Conservation (phyloP, 768 basidiomycete genomes). For the Pulveroboletus frians region DNA sequence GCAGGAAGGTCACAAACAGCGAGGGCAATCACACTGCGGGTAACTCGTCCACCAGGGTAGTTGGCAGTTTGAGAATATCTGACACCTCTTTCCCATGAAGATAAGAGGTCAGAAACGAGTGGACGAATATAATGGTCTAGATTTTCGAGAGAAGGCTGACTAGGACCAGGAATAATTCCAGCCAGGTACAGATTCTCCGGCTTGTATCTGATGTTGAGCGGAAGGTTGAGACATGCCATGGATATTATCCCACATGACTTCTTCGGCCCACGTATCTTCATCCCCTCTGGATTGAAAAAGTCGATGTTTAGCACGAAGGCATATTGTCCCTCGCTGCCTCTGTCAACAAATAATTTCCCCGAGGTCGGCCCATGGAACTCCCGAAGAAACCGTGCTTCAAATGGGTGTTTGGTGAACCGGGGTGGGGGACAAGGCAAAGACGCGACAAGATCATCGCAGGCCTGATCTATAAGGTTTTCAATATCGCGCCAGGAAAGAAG, state of each 20-base stretch:
- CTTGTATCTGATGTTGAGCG: too few species aligned
- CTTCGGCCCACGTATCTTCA: slow-evolving; percentile 23
- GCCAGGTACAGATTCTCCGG: too few species aligned
- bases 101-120: slow-evolving; percentile 27
- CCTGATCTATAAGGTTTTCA: not conserved
- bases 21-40: slow-evolving; percentile 24
- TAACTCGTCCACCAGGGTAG: slow-evolving; percentile 14
- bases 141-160: too few species aligned
- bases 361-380: slow-evolving; percentile 24
- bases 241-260: slow-evolving; percentile 19
- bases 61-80: slow-evolving; percentile 14
- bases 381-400: slow-evolving; percentile 25
- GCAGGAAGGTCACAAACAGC: slow-evolving; percentile 31
- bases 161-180: too few species aligned
- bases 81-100: slow-evolving; percentile 30
- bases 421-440: not conserved
- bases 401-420: not conserved
- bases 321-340: slow-evolving; percentile 22
- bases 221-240: slow-evolving; percentile 26
- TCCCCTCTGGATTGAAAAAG: slow-evolving; percentile 33
- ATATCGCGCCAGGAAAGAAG: not conserved
- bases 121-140: too few species aligned
- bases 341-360: slow-evolving; percentile 6
- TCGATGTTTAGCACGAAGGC: slow-evolving; percentile 32
- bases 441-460: not conserved